Base-by-base conservation (phyloP, 345 rosid species). In the Turnera subulata region DNA sequence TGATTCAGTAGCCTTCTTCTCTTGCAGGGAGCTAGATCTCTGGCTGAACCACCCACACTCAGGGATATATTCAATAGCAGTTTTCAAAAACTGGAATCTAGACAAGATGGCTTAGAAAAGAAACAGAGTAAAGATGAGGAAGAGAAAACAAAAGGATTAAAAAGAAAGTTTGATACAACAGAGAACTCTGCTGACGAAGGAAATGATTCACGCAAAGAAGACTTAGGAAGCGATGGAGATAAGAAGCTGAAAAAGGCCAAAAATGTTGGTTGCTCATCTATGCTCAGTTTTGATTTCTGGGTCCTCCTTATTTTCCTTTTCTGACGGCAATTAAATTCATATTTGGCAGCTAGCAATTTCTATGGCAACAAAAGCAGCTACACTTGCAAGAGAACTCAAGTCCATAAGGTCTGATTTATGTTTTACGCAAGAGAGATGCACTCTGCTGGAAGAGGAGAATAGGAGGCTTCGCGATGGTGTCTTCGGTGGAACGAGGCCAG, bases 371-470 rank as follows among this genome's bases (percentile, higher is more conserved):
- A 85, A 85, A 65, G 95, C 97, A 8, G 80, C 82, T 67, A 70
- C 99, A 0, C 78, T 94, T 17, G 89, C 95, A 15, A 84, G 84
- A 67, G 95, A 87, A 68, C 77, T 90, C 40, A 82, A 81, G 59
- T 77, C 84, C 9, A 68, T 90, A 59, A 87, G 76, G 65, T 81
- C 90, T 0, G 92, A 88, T 61, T 29, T 94, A 59, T 73, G 78
- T 61, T 89, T 82, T 61, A 56, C 76, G 73, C 97, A 88, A 83
- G 95, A 88, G 70, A 74, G 92, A 40, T 82, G 91, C 46, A 58
- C 68, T 40, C 62, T 90, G 60, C 89, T 88, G 15, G 96, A 88
- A 71, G 97, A 85, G 66, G 96, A 90, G 62, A 94, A 90, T 77
- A 80, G 72, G 33, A 84, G 90, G 80, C 85, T 94, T 8, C 77